phyloP scores from a whole-genome alignment of 2,329 filamentous ascomycete species.

The Cordyceps tenuipes region DNA sequence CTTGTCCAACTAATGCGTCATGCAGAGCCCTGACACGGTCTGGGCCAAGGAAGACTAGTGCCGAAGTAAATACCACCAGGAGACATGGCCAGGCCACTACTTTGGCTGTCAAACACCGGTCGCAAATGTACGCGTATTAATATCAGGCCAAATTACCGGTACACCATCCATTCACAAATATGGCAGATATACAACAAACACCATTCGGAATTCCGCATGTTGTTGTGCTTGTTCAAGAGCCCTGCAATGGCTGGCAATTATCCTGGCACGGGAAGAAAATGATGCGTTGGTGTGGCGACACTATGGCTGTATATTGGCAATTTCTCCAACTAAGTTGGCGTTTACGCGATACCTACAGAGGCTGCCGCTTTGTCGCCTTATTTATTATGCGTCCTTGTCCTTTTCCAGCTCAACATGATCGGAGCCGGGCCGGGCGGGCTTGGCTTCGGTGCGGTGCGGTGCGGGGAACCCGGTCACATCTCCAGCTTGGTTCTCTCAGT shows the following conservation, averaged over 20 bases:
- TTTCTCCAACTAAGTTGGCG: background rate
- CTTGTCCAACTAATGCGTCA: background rate
- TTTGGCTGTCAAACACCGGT: background rate
- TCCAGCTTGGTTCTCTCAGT: background rate
- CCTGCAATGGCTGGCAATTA: too few relatives aligned
- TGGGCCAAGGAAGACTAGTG: background rate
- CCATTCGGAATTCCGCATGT: too few relatives aligned
- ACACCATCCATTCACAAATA: too few relatives aligned
- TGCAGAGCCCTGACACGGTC: background rate
- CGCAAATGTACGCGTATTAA: too few relatives aligned
- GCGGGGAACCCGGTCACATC: conserved; percentile 4
- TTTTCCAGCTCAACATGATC: conserved; percentile 1
- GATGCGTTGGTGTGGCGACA: too few relatives aligned
- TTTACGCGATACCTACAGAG: background rate
- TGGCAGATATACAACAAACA: too few relatives aligned
- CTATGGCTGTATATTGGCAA: background rate
- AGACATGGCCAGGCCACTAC: background rate
- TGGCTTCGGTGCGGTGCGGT: too few relatives aligned
- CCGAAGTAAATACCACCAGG: background rate
- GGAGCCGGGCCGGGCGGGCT: background rate
- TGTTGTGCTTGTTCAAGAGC: too few relatives aligned
- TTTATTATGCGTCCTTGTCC: background rate
- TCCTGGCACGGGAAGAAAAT: too few relatives aligned
- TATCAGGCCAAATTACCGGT: too few relatives aligned
- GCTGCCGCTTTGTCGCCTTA: background rate